Evolutionary conservation across 129 eudicot species (phyloP).

Genomic region (Scalesia atractyloides): DNA sequence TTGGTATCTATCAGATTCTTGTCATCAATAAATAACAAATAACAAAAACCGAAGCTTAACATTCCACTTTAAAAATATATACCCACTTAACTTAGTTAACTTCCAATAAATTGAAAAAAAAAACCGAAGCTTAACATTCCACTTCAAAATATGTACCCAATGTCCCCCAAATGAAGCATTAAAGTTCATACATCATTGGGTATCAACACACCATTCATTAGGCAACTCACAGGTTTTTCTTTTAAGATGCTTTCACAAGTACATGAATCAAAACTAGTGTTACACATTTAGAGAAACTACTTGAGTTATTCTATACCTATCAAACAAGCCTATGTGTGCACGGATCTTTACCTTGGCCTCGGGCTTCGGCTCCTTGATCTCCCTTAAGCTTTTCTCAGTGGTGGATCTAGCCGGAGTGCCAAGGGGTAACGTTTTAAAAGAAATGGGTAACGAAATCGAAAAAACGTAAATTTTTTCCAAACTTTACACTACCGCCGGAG

Average conservation of each 20-base stretch:
- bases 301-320: neutral
- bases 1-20: slow-evolving; percentile 8
- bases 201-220: neutral
- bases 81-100: too few species aligned
- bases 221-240: neutral
- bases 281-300: neutral
- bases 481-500: too few species aligned
- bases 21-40: neutral
- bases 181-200: neutral
- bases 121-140: neutral
- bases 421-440: too few species aligned
- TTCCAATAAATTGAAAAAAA: neutral
- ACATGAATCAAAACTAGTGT: neutral
- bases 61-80: too few species aligned
- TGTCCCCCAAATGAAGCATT: neutral
- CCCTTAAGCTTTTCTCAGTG: slow-evolving; percentile 45
- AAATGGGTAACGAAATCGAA: too few species aligned
- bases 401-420: too few species aligned
- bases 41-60: too few species aligned
- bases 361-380: slow-evolving; percentile 96
- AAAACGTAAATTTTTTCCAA: too few species aligned
- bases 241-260: neutral
- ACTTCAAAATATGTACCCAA: neutral
- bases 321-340: neutral
- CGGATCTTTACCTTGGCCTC: slow-evolving; percentile 64